phyloP scores from a whole-genome alignment of 2,329 filamentous ascomycete species.

The Tolypocladium album region DNA sequence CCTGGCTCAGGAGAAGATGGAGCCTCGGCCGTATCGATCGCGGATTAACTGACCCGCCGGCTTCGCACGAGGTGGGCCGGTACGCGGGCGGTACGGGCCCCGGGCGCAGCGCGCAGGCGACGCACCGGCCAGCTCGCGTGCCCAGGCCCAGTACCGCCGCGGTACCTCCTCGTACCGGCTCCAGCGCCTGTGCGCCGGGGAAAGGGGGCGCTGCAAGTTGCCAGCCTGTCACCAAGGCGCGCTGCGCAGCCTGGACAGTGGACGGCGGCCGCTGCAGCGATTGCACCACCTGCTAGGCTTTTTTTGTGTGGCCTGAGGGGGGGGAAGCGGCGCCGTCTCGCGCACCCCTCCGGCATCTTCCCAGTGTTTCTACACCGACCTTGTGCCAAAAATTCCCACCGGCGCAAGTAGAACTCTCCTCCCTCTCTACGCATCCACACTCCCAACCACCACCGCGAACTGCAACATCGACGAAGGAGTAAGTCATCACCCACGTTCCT shows the following conservation, averaged over 20 bases:
- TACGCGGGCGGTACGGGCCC: neutral
- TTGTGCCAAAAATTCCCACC: conserved; percentile 3
- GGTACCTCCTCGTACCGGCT: neutral
- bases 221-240: neutral
- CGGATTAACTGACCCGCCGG: neutral
- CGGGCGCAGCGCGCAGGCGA: neutral
- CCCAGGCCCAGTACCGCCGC: neutral
- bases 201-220: neutral
- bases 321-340: neutral
- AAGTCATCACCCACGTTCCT: conserved; percentile 2
- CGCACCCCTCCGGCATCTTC: neutral
- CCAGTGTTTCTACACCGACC: conserved; percentile 1
- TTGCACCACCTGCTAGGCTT: neutral
- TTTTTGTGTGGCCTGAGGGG: neutral
- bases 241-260: neutral
- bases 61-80: neutral
- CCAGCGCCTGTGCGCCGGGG: neutral
- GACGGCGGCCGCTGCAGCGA: neutral
- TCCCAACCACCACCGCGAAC: conserved; percentile 1
- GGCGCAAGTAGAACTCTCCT: conserved; percentile 4
- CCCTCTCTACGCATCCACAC: conserved; percentile 4
- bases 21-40: neutral
- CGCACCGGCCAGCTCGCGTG: neutral
- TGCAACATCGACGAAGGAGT: conserved; percentile 7
- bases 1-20: conserved; percentile 1